These are phyloP conservation scores for Mortierella polycephala DNA, from an alignment of 371 early-diverging fungal species.

Conservation along the genomic window DNA sequence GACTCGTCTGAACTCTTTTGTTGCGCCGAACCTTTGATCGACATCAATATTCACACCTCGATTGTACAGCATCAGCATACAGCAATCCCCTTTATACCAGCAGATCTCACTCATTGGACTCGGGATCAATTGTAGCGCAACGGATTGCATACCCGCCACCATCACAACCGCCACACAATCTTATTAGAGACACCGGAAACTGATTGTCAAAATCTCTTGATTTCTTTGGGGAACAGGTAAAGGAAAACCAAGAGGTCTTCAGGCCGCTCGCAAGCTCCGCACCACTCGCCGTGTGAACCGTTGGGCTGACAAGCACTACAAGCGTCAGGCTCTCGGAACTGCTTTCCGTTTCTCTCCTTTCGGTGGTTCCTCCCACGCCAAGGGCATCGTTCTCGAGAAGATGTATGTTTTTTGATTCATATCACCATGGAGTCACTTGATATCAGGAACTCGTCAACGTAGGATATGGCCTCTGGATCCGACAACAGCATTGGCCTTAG, in stretches of 20 bases:
- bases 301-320: slow-evolving; percentile 99
- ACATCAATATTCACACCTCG: too few species aligned
- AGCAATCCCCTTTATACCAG: too few species aligned
- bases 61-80: too few species aligned
- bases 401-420: slow-evolving; percentile 82
- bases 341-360: slow-evolving; percentile 98
- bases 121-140: not conserved
- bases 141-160: not conserved
- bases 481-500: too few species aligned
- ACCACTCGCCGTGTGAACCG: slow-evolving; percentile 97
- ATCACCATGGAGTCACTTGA: too few species aligned
- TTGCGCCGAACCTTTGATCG: too few species aligned
- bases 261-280: slow-evolving; percentile 99
- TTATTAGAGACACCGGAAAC: not conserved
- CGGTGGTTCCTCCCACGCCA: slow-evolving; percentile 99
- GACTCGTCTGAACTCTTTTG: too few species aligned
- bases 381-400: slow-evolving; percentile 99
- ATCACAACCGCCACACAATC: slow-evolving; percentile 6
- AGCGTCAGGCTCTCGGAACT: slow-evolving; percentile 98
- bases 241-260: slow-evolving; percentile 97
- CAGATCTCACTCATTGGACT: too few species aligned
- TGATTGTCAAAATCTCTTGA: not conserved
- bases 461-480: too few species aligned
- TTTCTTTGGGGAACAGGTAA: slow-evolving; percentile 65
- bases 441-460: too few species aligned